These are phyloP conservation scores for Hysterium pulicare DNA, from an alignment of 2,329 filamentous ascomycete genomes.

Conservation along the genomic window DNA sequence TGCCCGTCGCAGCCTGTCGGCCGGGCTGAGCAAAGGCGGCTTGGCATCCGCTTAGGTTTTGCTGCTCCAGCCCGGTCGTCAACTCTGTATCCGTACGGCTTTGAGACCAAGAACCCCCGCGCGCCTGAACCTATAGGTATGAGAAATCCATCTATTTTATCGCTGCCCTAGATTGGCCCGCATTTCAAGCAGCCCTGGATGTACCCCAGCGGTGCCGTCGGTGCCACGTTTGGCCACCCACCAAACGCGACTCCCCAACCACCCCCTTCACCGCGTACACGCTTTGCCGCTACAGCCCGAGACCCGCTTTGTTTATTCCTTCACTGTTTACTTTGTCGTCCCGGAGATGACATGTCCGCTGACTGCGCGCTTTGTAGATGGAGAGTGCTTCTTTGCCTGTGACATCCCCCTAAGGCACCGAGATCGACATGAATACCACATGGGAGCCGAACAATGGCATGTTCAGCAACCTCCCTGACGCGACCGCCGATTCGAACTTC, in stretches of 20 bases:
- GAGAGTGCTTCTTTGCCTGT: conserved; percentile 1
- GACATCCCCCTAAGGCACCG: conserved; percentile 5
- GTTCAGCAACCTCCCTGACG: conserved; percentile 13
- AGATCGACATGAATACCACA: conserved; percentile 15
- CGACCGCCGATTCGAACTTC: conserved; percentile 24
- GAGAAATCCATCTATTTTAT: conserved; percentile 22
- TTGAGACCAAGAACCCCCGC: conserved; percentile 1
- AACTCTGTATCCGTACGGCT: not conserved
- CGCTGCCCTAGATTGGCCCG: conserved; percentile 5
- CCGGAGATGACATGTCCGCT: conserved; percentile 3
- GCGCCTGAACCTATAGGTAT: conserved; percentile 9
- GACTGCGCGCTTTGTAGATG: conserved; percentile 3
- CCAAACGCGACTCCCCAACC: conserved; percentile 5
- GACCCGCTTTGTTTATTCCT: conserved; percentile 8
- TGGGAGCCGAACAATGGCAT: conserved; percentile 13
- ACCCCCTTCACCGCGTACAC: conserved; percentile 2
- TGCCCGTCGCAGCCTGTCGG: not conserved
- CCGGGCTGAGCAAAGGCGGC: not conserved
- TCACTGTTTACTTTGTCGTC: conserved; percentile 1
- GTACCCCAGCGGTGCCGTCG: not conserved
- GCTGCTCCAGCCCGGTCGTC: too few species aligned
- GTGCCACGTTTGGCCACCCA: not conserved
- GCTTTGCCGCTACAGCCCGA: conserved; percentile 16
- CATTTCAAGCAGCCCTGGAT: not conserved
- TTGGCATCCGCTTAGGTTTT: not conserved